Conservation (phyloP, 2,329 filamentous ascomycete genomes). For the Exutisphaerella laricina region DNA sequence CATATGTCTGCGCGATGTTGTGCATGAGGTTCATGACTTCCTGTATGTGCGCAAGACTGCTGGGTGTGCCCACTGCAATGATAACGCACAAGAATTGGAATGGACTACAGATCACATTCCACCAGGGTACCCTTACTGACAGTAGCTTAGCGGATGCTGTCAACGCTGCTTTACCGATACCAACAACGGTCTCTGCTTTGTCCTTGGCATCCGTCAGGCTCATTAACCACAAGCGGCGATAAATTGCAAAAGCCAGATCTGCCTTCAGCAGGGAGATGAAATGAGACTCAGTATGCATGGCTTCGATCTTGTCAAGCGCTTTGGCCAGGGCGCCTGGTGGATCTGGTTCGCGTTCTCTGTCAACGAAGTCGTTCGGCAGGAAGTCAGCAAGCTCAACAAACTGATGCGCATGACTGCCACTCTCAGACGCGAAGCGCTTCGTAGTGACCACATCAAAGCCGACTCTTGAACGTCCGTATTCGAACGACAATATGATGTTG, state of each 20-base stretch:
- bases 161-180: conserved; percentile 33
- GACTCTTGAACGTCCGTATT: conserved; percentile 51
- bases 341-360: conserved; percentile 31
- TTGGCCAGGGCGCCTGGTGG: conserved; percentile 31
- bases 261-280: conserved; percentile 45
- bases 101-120: conserved; percentile 39
- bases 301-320: conserved; percentile 31
- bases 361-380: conserved; percentile 33
- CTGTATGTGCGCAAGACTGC: conserved; percentile 33
- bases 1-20: conserved; percentile 34
- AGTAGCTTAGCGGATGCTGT: conserved; percentile 34
- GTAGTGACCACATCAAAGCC: conserved; percentile 43
- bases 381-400: conserved; percentile 32
- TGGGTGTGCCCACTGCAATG: conserved; percentile 38
- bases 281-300: conserved; percentile 30
- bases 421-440: conserved; percentile 30
- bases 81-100: conserved; percentile 42
- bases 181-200: conserved; percentile 35
- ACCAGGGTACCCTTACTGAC: conserved; percentile 37
- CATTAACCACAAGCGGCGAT: conserved; percentile 39
- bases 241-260: conserved; percentile 49
- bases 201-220: conserved; percentile 35
- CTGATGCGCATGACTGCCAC: conserved; percentile 27
- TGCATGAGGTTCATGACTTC: conserved; percentile 37
- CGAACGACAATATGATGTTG: conserved; percentile 55